A percentile compares a stretch with the other conserved stretches of the same genome.
phyloP scores from a whole-genome alignment of 306 rosid genomes.

The Vicia sativa region DNA sequence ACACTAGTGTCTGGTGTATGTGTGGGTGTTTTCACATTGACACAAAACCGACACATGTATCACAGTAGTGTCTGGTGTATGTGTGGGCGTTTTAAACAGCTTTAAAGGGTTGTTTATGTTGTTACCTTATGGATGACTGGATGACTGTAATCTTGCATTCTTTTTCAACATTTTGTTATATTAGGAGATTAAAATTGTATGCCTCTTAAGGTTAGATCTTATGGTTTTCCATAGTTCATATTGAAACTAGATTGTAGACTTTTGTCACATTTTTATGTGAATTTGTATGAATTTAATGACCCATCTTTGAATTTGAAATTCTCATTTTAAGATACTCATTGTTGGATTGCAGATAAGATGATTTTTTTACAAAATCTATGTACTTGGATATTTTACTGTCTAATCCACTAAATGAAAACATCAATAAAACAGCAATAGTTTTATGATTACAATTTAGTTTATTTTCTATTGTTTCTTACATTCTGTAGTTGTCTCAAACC shows the following conservation, averaged over 20 bases:
- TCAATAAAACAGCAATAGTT: too few relatives aligned
- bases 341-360: too few relatives aligned
- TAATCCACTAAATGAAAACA: too few relatives aligned
- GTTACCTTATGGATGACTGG: constrained; percentile 50
- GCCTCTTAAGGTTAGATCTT: constrained; percentile 45
- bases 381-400: too few relatives aligned
- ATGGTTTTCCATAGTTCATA: constrained; percentile 42
- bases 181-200: constrained; percentile 40
- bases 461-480: neutral
- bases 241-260: constrained; percentile 39
- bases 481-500: neutral
- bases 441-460: neutral
- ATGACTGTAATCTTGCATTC: constrained; percentile 49
- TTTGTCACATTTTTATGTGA: constrained; percentile 34
- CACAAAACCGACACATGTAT: too few relatives aligned
- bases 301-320: too few relatives aligned
- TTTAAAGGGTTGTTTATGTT: constrained; percentile 22
- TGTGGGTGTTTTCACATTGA: neutral
- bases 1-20: too few relatives aligned
- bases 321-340: too few relatives aligned
- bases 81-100: neutral
- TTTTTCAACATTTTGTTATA: constrained; percentile 40
- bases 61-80: neutral
- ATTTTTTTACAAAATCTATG: too few relatives aligned
- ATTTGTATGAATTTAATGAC: neutral